Evolutionary conservation across 2,329 filamentous ascomycete species (phyloP).

Genomic region (Cercospora zeae-maydis): DNA sequence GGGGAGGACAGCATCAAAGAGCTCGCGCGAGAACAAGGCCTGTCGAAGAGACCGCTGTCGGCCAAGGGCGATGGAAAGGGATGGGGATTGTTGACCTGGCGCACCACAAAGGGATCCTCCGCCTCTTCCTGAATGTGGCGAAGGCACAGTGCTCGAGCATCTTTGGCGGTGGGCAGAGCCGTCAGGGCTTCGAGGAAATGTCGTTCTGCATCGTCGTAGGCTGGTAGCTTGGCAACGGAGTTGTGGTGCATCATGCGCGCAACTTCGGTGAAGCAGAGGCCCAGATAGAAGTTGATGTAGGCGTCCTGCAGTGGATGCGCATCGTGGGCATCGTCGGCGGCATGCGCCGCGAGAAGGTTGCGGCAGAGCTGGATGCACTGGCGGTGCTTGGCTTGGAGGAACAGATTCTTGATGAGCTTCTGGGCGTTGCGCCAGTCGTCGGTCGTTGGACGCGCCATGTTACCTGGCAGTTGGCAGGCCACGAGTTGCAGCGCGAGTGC

Average conservation of each 20-base stretch:
- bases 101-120: constrained; percentile 9
- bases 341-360: constrained; percentile 22
- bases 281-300: constrained; percentile 48
- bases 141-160: constrained; percentile 17
- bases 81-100: not conserved
- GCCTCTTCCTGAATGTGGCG: not conserved
- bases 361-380: constrained; percentile 34
- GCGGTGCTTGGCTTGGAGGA: constrained; percentile 30
- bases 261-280: constrained; percentile 46
- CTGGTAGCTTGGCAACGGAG: constrained; percentile 44
- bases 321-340: constrained; percentile 5
- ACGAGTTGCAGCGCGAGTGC: not conserved
- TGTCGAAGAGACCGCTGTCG: constrained; percentile 2
- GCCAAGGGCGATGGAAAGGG: constrained; percentile 11
- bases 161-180: constrained; percentile 25
- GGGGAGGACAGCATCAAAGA: constrained; percentile 15
- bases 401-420: constrained; percentile 34
- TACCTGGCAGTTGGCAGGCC: not conserved
- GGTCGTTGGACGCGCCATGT: constrained; percentile 1
- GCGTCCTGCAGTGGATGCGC: constrained; percentile 25
- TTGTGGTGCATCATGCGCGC: constrained; percentile 47
- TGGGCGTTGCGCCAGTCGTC: constrained; percentile 20
- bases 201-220: constrained; percentile 41
- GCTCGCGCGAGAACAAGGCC: constrained; percentile 6
- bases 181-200: constrained; percentile 36